phyloP scores from a whole-genome alignment of 805 yeast genomes.

The Teunomyces pallodes region DNA sequence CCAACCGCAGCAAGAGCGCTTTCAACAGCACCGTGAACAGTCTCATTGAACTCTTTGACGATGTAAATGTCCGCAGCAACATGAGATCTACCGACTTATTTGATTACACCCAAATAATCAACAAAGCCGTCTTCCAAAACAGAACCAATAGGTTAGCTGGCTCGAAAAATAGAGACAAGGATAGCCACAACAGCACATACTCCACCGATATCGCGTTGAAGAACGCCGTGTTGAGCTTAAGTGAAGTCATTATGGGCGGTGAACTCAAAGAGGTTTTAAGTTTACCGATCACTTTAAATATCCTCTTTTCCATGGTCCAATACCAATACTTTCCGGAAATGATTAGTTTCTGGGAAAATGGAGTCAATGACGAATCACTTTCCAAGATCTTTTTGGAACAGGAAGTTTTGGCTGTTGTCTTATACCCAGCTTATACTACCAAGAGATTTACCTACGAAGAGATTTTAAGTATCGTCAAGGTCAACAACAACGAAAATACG shows the following conservation, averaged over 20 bases:
- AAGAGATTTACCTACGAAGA: slow-evolving; percentile 62
- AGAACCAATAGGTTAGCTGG: slow-evolving; percentile 34
- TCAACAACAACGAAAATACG: slow-evolving; percentile 30
- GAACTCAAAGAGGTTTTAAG: slow-evolving; percentile 25
- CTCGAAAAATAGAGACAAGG: slow-evolving; percentile 37
- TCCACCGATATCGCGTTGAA: slow-evolving; percentile 28
- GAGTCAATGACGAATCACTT: slow-evolving; percentile 43
- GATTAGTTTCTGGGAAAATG: slow-evolving; percentile 66
- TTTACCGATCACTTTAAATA: slow-evolving; percentile 19
- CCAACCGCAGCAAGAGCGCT: slow-evolving; percentile 6
- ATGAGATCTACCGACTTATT: slow-evolving; percentile 21
- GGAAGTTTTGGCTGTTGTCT: slow-evolving; percentile 63
- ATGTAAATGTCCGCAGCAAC: slow-evolving; percentile 15
- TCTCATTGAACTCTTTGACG: slow-evolving; percentile 8
- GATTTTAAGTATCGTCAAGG: slow-evolving; percentile 53
- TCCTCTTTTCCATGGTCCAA: slow-evolving; percentile 38
- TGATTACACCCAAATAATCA: slow-evolving; percentile 20
- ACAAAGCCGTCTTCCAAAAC: slow-evolving; percentile 25
- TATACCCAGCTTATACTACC: slow-evolving; percentile 62
- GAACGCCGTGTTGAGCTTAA: slow-evolving; percentile 29
- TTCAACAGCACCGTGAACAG: slow-evolving; percentile 4
- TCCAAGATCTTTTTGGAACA: slow-evolving; percentile 55
- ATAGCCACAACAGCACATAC: slow-evolving; percentile 25
- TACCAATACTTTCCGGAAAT: slow-evolving; percentile 61
- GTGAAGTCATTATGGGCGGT: slow-evolving; percentile 28